Conservation (phyloP, 192 early-diverging fungal species). For the Entomortierella beljakovae region DNA sequence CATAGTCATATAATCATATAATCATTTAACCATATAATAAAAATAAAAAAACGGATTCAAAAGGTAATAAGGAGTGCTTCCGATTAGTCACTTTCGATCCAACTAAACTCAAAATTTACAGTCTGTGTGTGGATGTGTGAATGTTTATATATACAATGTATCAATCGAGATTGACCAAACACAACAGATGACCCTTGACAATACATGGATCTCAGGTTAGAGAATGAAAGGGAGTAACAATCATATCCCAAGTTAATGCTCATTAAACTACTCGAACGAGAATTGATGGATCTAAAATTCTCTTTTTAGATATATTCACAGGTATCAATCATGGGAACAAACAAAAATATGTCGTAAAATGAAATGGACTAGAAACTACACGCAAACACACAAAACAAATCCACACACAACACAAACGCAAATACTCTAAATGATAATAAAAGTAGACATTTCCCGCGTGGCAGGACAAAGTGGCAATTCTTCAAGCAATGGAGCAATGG, state of each 20-base stretch:
- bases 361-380: neutral
- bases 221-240: no score
- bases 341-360: neutral
- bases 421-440: neutral
- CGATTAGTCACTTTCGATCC: conserved; percentile 9
- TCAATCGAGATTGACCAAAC: neutral
- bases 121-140: neutral
- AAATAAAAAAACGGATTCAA: no score
- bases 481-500: neutral
- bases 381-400: neutral
- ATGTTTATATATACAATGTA: neutral
- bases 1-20: no score
- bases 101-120: conserved; percentile 2
- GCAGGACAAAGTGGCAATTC: neutral
- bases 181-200: neutral
- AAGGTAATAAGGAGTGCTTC: neutral
- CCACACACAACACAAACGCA: neutral
- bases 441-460: neutral
- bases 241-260: no score
- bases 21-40: no score
- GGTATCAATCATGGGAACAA: no score
- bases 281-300: no score
- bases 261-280: no score
- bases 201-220: no score
- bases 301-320: no score